Conservation (phyloP, 345 rosid species). For the Bruguiera parviflora region DNA sequence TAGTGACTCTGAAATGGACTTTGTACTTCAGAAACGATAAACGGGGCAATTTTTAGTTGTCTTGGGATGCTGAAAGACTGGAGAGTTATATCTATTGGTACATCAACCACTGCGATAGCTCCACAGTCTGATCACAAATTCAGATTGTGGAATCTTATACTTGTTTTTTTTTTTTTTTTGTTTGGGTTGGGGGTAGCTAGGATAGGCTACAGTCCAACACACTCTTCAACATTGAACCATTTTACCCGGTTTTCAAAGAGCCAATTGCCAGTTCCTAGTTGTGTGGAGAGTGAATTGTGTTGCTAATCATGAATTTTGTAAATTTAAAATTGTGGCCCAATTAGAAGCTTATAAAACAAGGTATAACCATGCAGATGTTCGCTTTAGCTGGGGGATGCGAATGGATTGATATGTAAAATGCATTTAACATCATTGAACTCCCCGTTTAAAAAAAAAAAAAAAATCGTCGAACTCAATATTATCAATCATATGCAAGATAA, state of each 20-base stretch:
- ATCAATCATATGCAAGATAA: no score
- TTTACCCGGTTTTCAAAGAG: background rate
- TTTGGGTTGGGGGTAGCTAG: background rate
- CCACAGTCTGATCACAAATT: background rate
- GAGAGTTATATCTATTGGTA: conserved; percentile 7
- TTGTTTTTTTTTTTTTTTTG: background rate
- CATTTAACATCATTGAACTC: no score
- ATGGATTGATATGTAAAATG: no score
- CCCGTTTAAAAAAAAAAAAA: no score
- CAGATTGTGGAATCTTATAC: background rate
- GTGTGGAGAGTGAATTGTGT: no score
- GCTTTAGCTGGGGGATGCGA: no score
- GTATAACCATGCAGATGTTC: no score
- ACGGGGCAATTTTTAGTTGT: background rate
- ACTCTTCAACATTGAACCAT: conserved; percentile 2
- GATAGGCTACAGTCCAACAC: conserved; percentile 14
- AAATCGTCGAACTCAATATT: no score
- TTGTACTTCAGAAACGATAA: conserved; percentile 4
- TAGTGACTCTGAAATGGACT: background rate
- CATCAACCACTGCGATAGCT: conserved; percentile 10
- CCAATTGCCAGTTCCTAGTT: no score
- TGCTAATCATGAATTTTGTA: no score
- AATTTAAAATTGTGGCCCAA: background rate
- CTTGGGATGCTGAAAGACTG: conserved; percentile 31
- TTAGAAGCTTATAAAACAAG: no score